These are phyloP conservation scores for Rehmannia glutinosa DNA, from an alignment of 257 asterid species.

Conservation along the genomic window DNA sequence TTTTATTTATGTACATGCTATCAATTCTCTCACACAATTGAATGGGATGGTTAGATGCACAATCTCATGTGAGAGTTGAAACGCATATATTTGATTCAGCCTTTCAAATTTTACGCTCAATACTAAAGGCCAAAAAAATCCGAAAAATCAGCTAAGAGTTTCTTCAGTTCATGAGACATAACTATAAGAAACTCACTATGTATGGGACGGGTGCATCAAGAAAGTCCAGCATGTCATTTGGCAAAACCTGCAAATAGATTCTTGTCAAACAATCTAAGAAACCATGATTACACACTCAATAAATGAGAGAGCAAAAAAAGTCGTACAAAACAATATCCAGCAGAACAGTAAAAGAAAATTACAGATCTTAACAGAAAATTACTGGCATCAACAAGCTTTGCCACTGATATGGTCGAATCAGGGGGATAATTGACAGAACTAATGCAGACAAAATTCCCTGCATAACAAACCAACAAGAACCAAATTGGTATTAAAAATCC, in stretches of 20 bases:
- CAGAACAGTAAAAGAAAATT: background rate
- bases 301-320: background rate
- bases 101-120: background rate
- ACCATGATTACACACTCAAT: background rate
- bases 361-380: slow-evolving; percentile 14
- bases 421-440: slow-evolving; percentile 57
- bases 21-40: background rate
- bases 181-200: slow-evolving; percentile 42
- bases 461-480: background rate
- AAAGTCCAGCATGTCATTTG: slow-evolving; percentile 79
- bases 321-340: background rate
- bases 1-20: too few species aligned
- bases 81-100: background rate
- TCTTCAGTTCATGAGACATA: background rate
- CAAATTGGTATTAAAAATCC: background rate
- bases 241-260: slow-evolving; percentile 50
- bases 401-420: slow-evolving; percentile 78
- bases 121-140: background rate
- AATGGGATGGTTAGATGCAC: background rate
- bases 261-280: slow-evolving; percentile 8
- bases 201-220: slow-evolving; percentile 79
- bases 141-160: background rate
- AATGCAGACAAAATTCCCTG: slow-evolving; percentile 66
- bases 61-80: background rate
- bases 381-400: slow-evolving; percentile 80